A percentile compares a stretch with the other conserved stretches of the same genome.
phyloP scores from a whole-genome alignment of 495 filamentous ascomycete genomes.

The Annulohypoxylon bovei region DNA sequence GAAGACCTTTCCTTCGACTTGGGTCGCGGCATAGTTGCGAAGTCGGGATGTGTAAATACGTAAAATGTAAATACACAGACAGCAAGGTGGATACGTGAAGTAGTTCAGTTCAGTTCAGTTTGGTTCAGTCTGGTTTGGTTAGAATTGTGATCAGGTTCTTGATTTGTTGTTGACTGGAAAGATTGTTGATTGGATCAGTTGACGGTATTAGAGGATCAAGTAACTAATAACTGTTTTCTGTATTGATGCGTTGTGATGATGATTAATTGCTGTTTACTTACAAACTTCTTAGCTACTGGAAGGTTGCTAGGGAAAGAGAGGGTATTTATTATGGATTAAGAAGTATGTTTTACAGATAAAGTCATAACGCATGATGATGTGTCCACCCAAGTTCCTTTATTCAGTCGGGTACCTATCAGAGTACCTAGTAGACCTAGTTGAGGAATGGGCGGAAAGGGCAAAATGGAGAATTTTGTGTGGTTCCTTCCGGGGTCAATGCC shows the following conservation, averaged over 20 bases:
- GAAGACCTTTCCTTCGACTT: constrained; percentile 44
- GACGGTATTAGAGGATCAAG: constrained; percentile 6
- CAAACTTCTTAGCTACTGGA: constrained; percentile 17
- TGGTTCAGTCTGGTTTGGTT: background rate
- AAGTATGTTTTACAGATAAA: constrained; percentile 40
- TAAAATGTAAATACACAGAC: background rate
- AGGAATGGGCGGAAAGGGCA: background rate
- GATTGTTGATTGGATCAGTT: background rate
- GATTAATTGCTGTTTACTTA: constrained; percentile 30
- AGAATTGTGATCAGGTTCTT: constrained; percentile 8
- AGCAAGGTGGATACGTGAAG: constrained; percentile 1
- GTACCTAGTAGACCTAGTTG: background rate
- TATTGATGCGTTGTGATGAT: constrained; percentile 2
- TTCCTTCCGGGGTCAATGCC: background rate
- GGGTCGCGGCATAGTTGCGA: constrained; percentile 38
- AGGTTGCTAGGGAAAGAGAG: constrained; percentile 31
- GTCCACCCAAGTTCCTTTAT: constrained; percentile 41
- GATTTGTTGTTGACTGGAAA: constrained; percentile 11
- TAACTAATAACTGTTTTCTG: constrained; percentile 10
- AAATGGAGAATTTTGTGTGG: constrained; percentile 28
- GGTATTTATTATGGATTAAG: constrained; percentile 33
- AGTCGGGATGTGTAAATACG: constrained; percentile 2
- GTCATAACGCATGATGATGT: constrained; percentile 44
- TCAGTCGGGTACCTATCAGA: constrained; percentile 25
- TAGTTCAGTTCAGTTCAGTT: background rate